Evolutionary conservation across 306 rosid species (phyloP).

Genomic region (Erythrophleum fordii): DNA sequence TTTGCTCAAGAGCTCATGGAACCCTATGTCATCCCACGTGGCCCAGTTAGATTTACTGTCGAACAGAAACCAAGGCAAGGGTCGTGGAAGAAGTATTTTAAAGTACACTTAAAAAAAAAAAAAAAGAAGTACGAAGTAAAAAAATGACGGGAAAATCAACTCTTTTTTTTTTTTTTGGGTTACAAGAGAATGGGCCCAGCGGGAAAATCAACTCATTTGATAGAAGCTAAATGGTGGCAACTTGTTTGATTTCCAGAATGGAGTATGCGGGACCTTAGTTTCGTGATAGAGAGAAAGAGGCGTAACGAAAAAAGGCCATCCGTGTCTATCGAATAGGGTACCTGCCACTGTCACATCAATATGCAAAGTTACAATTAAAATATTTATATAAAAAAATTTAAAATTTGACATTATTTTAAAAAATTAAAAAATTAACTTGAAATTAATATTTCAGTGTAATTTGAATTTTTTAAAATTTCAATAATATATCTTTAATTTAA

Average conservation of each 20-base stretch:
- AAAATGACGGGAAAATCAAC: neutral
- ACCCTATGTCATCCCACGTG: constrained; percentile 1
- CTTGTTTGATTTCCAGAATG: neutral
- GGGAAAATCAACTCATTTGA: neutral
- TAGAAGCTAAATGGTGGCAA: neutral
- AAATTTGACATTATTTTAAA: no score
- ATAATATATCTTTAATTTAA: no score
- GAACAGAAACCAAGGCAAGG: neutral
- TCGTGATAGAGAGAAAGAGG: neutral
- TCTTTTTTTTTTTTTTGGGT: no score
- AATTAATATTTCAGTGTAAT: no score
- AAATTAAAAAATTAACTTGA: no score
- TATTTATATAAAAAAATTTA: no score
- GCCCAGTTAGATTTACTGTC: neutral
- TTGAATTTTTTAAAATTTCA: no score
- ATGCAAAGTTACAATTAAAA: no score
- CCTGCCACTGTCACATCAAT: neutral
- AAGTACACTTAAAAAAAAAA: neutral
- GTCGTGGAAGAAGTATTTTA: neutral
- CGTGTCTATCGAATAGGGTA: neutral
- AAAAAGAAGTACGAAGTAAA: neutral
- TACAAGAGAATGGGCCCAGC: no score
- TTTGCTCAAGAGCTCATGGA: neutral
- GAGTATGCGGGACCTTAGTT: neutral
- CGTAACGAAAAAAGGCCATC: neutral